A percentile compares a stretch with the other conserved stretches of the same genome.
Conservation (phyloP, 495 filamentous ascomycete species). For the Daldinia vernicosa region DNA sequence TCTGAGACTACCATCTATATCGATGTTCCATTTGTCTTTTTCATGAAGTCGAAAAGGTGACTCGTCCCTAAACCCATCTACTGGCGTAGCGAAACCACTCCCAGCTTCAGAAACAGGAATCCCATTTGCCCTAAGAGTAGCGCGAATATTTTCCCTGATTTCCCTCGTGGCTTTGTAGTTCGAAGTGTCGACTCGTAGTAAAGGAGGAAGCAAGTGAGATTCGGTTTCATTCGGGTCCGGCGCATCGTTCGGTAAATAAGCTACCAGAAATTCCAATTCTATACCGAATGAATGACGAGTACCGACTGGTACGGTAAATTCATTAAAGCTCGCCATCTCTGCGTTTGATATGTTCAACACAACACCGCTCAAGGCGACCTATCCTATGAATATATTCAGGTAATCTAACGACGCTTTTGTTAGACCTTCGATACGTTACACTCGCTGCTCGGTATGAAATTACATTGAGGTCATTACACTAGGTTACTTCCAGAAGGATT, state of each 20-base stretch:
- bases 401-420: background rate
- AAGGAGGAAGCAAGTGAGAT: slow-evolving; percentile 27
- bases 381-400: slow-evolving; percentile 2
- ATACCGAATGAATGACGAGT: slow-evolving; percentile 42
- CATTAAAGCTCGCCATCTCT: slow-evolving; percentile 23
- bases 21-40: slow-evolving; percentile 29
- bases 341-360: background rate
- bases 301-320: slow-evolving; percentile 13
- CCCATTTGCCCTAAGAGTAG: slow-evolving; percentile 26
- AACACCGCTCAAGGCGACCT: background rate
- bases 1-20: background rate
- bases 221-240: slow-evolving; percentile 24
- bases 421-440: background rate
- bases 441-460: background rate
- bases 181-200: slow-evolving; percentile 21
- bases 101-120: slow-evolving; percentile 11
- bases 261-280: slow-evolving; percentile 47
- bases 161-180: background rate
- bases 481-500: background rate
- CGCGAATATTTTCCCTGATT: slow-evolving; percentile 10
- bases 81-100: background rate
- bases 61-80: background rate
- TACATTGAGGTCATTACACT: no score
- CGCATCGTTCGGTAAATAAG: slow-evolving; percentile 17
- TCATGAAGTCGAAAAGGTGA: slow-evolving; percentile 2